Evolutionary conservation across 2,329 filamentous ascomycete species (phyloP).

Genomic region (Apiospora koreana): DNA sequence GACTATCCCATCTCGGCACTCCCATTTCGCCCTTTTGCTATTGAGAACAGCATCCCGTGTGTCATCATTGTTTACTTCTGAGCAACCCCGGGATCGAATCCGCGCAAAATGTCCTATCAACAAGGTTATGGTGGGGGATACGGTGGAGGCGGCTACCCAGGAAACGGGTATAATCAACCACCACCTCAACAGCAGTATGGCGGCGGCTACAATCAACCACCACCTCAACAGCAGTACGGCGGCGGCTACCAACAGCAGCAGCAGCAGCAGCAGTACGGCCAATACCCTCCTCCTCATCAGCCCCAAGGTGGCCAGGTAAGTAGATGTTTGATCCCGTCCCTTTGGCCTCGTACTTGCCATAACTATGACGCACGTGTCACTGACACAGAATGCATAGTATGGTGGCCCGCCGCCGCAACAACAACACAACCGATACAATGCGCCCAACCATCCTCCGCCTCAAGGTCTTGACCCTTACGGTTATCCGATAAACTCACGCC

Average conservation of each 20-base stretch:
- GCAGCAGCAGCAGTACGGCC: constrained; percentile 24
- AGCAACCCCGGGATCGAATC: background rate
- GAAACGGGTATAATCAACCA: constrained; percentile 14
- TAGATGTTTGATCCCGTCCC: background rate
- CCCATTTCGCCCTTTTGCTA: background rate
- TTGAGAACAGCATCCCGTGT: background rate
- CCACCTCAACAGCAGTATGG: constrained; percentile 9
- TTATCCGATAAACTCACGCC: constrained; percentile 37
- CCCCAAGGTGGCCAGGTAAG: background rate
- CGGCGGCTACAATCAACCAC: constrained; percentile 9
- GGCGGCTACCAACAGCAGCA: constrained; percentile 17
- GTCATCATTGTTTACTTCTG: background rate
- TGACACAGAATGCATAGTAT: background rate
- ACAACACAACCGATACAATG: constrained; percentile 19
- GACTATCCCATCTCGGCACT: background rate
- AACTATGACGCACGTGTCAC: background rate
- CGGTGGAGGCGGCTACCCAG: constrained; percentile 16
- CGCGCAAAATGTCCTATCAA: background rate
- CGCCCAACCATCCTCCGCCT: constrained; percentile 39
- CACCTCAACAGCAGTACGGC: constrained; percentile 12
- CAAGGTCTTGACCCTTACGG: constrained; percentile 47
- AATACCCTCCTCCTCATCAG: constrained; percentile 23
- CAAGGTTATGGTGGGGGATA: constrained; percentile 12
- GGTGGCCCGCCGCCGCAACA: constrained; percentile 18
- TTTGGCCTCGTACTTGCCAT: background rate